Evolutionary conservation across 768 basidiomycete genomes (phyloP).

Genomic region (Leccinum subgranulosum): DNA sequence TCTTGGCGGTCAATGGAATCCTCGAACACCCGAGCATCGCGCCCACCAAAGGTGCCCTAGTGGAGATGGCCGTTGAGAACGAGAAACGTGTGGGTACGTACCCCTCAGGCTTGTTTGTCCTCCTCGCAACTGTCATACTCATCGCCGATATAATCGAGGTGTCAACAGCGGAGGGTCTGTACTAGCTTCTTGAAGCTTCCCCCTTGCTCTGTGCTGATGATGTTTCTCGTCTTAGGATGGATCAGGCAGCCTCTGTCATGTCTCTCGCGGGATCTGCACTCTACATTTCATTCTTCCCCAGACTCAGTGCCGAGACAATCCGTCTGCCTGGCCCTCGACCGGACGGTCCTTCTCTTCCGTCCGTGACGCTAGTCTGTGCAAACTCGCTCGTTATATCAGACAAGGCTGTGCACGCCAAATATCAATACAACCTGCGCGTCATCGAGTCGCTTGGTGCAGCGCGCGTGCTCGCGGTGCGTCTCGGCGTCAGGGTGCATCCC

Average conservation of each 20-base stretch:
- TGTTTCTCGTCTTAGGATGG: slow-evolving; percentile 55
- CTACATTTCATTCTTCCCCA: slow-evolving; percentile 80
- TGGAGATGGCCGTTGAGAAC: slow-evolving; percentile 78
- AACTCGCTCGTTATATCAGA: slow-evolving; percentile 75
- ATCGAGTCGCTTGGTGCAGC: slow-evolving; percentile 88
- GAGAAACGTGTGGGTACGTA: slow-evolving; percentile 73
- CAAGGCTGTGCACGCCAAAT: slow-evolving; percentile 73
- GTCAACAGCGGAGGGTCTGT: slow-evolving; percentile 78
- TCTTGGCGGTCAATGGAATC: slow-evolving; percentile 75
- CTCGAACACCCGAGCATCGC: slow-evolving; percentile 23
- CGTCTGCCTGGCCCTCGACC: slow-evolving; percentile 48
- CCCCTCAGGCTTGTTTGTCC: neutral
- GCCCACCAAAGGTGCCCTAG: slow-evolving; percentile 63
- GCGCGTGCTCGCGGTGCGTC: slow-evolving; percentile 60
- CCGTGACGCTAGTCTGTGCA: slow-evolving; percentile 28
- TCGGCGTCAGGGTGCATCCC: slow-evolving; percentile 43
- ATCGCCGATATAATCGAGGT: slow-evolving; percentile 29
- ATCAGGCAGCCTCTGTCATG: slow-evolving; percentile 87
- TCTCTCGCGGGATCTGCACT: slow-evolving; percentile 66
- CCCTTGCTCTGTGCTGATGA: slow-evolving; percentile 1
- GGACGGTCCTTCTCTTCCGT: slow-evolving; percentile 19
- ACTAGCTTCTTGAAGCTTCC: neutral
- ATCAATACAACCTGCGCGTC: slow-evolving; percentile 84
- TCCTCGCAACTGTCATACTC: neutral
- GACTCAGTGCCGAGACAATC: slow-evolving; percentile 61